Evolutionary conservation across 352 stramenopile species (phyloP).

Genomic region (Phytophthora agathidicida): DNA sequence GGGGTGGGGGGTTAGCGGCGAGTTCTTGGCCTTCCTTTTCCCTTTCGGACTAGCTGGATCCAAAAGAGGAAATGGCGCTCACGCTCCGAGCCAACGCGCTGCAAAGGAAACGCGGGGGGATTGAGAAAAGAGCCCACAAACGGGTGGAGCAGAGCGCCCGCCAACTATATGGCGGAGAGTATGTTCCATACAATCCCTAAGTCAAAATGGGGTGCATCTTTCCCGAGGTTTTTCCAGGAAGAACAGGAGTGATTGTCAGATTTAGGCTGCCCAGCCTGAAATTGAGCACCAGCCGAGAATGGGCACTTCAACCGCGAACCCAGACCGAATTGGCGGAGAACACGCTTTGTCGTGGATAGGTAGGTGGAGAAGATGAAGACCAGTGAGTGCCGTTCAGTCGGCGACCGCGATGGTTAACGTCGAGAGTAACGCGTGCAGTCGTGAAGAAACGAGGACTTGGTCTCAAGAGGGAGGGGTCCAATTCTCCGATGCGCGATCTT

Average conservation of each 20-base stretch:
- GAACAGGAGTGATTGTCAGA: conserved; percentile 2
- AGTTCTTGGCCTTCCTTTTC: conserved; percentile 39
- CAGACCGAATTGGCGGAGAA: conserved; percentile 11
- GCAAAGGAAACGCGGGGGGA: conserved; percentile 12
- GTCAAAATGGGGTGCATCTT: conserved; percentile 45
- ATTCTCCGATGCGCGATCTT: conserved; percentile 1
- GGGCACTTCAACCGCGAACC: neutral
- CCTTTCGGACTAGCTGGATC: conserved; percentile 48
- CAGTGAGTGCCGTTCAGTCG: no score
- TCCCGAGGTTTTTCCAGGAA: conserved; percentile 44
- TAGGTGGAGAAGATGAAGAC: conserved; percentile 12
- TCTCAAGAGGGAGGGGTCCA: no score
- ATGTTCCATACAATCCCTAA: conserved; percentile 41
- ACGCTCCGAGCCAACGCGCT: conserved; percentile 16
- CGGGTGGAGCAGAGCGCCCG: conserved; percentile 63
- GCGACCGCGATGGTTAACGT: neutral
- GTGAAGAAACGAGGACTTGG: no score
- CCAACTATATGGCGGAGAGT: conserved; percentile 20
- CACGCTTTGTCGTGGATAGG: conserved; percentile 11
- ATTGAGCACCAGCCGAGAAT: conserved; percentile 4
- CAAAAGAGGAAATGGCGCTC: conserved; percentile 67
- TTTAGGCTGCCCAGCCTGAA: conserved; percentile 1
- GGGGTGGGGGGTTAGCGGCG: conserved; percentile 26
- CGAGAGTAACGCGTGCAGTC: neutral
- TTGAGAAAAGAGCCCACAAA: conserved; percentile 51